Conservation (phyloP, 495 filamentous ascomycete species). For the Talaromyces ruber region DNA sequence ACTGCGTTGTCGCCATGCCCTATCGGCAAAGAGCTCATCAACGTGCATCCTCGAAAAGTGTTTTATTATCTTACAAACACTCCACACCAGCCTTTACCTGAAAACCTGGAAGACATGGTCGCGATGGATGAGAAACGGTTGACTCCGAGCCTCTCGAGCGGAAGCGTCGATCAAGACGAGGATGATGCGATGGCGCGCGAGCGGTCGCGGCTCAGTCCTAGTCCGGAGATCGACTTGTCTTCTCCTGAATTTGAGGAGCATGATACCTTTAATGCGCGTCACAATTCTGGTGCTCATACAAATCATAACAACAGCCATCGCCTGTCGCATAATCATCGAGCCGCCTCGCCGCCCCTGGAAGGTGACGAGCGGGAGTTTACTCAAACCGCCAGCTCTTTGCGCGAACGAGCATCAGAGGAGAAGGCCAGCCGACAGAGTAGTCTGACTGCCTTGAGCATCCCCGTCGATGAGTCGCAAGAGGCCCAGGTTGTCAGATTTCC, state of each 20-base stretch:
- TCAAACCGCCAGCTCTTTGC: slow-evolving; percentile 80
- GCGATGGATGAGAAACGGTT: slow-evolving; percentile 45
- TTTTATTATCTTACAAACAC: slow-evolving; percentile 90
- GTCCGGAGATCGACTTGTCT: slow-evolving; percentile 87
- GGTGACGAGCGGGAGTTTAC: slow-evolving; percentile 96
- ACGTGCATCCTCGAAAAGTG: slow-evolving; percentile 86
- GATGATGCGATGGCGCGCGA: slow-evolving; percentile 63
- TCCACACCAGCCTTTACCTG: slow-evolving; percentile 74
- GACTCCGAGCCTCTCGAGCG: slow-evolving; percentile 79
- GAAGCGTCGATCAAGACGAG: slow-evolving; percentile 45
- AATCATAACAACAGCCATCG: slow-evolving; percentile 14
- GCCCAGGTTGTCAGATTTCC: slow-evolving; percentile 21
- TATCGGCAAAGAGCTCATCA: slow-evolving; percentile 82
- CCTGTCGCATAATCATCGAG: slow-evolving; percentile 56
- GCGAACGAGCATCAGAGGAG: slow-evolving; percentile 58
- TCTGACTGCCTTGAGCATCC: slow-evolving; percentile 26
- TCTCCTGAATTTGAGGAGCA: slow-evolving; percentile 77
- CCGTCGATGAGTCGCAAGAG: slow-evolving; percentile 21
- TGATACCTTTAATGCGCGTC: slow-evolving; percentile 30
- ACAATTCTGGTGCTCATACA: slow-evolving; percentile 28
- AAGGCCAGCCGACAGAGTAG: slow-evolving; percentile 30
- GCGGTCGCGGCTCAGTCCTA: slow-evolving; percentile 71
- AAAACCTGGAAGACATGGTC: slow-evolving; percentile 49
- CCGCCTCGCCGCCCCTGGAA: slow-evolving; percentile 79
- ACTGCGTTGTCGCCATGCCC: slow-evolving; percentile 75